Base-by-base conservation (phyloP, 2,329 filamentous ascomycete genomes). In the Talaromyces verruculosus region DNA sequence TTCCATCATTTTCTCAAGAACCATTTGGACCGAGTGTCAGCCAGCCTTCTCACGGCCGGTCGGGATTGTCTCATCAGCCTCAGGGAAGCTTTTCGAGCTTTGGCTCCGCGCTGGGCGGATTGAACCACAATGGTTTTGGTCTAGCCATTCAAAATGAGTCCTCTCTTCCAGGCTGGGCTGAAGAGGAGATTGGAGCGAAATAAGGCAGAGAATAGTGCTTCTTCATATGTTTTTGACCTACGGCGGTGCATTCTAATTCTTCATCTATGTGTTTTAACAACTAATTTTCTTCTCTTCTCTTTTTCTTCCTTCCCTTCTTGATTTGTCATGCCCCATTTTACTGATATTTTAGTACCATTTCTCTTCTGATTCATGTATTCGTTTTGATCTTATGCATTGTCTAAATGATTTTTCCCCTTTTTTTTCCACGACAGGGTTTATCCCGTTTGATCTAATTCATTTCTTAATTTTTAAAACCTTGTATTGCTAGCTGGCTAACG, bases 1-100 rank as follows among this genome's bases (percentile, higher is more conserved):
- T 99, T 73, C 95, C 95, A 0, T 87, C 86, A 5, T 89, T 89
- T 75, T 86, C 85, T 1, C 85, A 88, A 69, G 85, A 86, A 53
- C 80, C 83, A 13, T 85, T 86, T 71, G 82, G 80, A 11, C 80
- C 81, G 28, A 74, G 76, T 55, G 74, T 76, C 7, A 71, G 71
- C 41, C 75, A 79, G 60, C 67, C 71, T 3, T 69, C 75, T 39
- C 76, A 79, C 65, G 68, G 73, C 51, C 79, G 78, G 53, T 71
- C 73, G 55, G 75, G 73, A 45, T 69, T 77, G 30, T 70, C 76
- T 39, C 79, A 81, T 67, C 80, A 80, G 68, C 77, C 79, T 49
- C 82, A 83, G 64, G 79, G 77, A 69, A 85, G 84, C 65, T 87
- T 87, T 70, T 85, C 83, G 11, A 85, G 86, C 71, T 82, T 88